phyloP scores from a whole-genome alignment of 108 stramenopile species.

The Pseudonitzschia pungens region DNA sequence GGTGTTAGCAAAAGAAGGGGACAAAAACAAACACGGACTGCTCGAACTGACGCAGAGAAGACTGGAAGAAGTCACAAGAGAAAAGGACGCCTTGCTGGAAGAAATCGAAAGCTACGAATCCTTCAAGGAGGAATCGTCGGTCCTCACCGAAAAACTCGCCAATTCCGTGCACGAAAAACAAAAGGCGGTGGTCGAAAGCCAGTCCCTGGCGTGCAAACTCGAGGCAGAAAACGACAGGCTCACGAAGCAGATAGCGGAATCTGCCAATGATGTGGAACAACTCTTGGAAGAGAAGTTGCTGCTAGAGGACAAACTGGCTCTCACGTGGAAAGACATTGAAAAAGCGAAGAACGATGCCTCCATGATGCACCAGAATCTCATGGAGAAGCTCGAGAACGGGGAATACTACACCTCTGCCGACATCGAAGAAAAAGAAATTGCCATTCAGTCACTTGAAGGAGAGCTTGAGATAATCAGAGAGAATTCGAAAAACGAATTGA shows the following conservation, averaged over 20 bases:
- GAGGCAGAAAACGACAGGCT: conserved; percentile 11
- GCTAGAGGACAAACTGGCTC: conserved; percentile 10
- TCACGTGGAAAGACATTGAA: conserved; percentile 8
- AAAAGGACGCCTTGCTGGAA: neutral
- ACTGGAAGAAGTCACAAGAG: neutral
- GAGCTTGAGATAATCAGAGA: neutral
- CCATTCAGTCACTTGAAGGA: neutral
- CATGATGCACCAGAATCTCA: neutral
- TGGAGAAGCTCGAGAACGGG: conserved; percentile 19
- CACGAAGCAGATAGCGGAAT: neutral
- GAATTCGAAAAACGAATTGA: conserved; percentile 5
- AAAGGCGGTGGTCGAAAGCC: conserved; percentile 7
- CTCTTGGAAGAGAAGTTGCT: conserved; percentile 10
- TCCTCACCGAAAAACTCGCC: conserved; percentile 14
- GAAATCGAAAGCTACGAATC: conserved; percentile 12
- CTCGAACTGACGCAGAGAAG: neutral
- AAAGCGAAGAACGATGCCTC: conserved; percentile 11
- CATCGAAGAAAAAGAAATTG: conserved; percentile 18
- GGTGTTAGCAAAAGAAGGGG: neutral
- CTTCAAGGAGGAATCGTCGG: conserved; percentile 13
- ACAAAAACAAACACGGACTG: neutral
- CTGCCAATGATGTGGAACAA: conserved; percentile 7
- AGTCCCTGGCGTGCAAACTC: conserved; percentile 1
- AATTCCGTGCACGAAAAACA: conserved; percentile 19
- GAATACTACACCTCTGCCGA: conserved; percentile 14